Base-by-base conservation (phyloP, 1,284 basidiomycete genomes). In the Tranzscheliella williamsii region DNA sequence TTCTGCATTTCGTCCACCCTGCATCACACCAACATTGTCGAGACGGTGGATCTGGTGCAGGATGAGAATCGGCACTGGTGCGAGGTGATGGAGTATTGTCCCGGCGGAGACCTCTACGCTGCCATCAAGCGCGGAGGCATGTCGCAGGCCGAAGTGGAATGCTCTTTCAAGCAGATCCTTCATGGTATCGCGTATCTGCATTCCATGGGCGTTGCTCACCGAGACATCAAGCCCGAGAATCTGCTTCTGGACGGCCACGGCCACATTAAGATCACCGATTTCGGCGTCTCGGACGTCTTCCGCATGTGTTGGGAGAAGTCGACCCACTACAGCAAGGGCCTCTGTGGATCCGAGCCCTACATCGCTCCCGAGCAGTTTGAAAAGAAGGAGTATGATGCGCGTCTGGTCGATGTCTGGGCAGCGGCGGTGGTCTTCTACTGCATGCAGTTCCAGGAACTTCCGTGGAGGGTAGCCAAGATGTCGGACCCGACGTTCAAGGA, bases 81-180 rank as follows among this genome's bases (percentile, higher is more conserved):
- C 78, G 94, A 98, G 79, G 94, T 98, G 54, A 97, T 98, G 95
- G 95, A 98, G 80, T 97, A 93, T 77, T 96, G 94, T 79, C 70
- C 68, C 2, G 94, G 94, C 42, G 93, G 93, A 5, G 93, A 97
- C 80, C 82, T 97, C 26, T 97, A 97, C 76, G 92, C 91, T 20
- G 92, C 92, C 27, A 97, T 97, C 82, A 96, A 96, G 84, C 91
- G 90, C 78, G 94, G 93, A 74, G 86, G 89, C 64, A 95, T 98
- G 91, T 88, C 87, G 15, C 87, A 90, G 16, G 86, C 85, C 75
- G 92, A 95, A 79, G 91, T 96, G 67, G 93, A 97, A 79, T 95
- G 91, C 79, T 93, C 89, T 79, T 97, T 98, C 84, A 95, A 91
- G 83, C 95, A 98, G 81, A 90, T 96, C 61, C 81, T 97, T 50